Conservation (phyloP, 352 stramenopile genomes). For the Globisporangium splendens region DNA sequence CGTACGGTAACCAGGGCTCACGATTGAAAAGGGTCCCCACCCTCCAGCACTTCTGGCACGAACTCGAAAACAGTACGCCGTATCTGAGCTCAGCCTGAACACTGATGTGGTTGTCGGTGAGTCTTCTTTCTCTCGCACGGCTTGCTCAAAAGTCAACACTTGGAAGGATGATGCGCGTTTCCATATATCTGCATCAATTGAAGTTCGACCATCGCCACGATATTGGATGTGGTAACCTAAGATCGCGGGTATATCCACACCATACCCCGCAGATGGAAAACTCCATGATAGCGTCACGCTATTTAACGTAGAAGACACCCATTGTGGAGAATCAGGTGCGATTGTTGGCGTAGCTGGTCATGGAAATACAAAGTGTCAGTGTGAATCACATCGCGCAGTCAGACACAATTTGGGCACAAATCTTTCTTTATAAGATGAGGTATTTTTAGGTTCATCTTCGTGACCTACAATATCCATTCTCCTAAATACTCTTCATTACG, state of each 20-base stretch:
- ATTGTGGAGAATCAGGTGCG: constrained; percentile 13
- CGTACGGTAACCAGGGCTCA: constrained; percentile 36
- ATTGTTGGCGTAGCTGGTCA: constrained; percentile 25
- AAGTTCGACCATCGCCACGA: constrained; percentile 38
- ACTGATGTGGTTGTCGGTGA: constrained; percentile 30
- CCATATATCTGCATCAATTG: constrained; percentile 29
- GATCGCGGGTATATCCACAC: constrained; percentile 33
- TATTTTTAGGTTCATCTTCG: too few relatives aligned
- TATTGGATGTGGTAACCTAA: constrained; percentile 66
- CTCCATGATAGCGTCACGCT: constrained; percentile 51
- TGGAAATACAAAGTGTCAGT: not conserved
- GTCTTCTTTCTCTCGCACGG: constrained; percentile 19
- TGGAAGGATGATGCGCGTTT: constrained; percentile 52
- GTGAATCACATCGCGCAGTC: too few relatives aligned
- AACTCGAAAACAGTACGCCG: constrained; percentile 55
- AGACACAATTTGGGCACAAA: too few relatives aligned
- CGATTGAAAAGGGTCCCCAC: constrained; percentile 60
- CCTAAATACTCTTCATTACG: too few relatives aligned
- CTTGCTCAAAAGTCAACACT: constrained; percentile 50
- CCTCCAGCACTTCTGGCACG: constrained; percentile 52
- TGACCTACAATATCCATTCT: too few relatives aligned
- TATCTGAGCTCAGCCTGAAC: constrained; percentile 37
- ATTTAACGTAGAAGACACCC: constrained; percentile 32
- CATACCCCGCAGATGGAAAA: constrained; percentile 7
- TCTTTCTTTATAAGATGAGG: too few relatives aligned